Base-by-base conservation (phyloP, 306 rosid genomes). In the Prunus salicina region DNA sequence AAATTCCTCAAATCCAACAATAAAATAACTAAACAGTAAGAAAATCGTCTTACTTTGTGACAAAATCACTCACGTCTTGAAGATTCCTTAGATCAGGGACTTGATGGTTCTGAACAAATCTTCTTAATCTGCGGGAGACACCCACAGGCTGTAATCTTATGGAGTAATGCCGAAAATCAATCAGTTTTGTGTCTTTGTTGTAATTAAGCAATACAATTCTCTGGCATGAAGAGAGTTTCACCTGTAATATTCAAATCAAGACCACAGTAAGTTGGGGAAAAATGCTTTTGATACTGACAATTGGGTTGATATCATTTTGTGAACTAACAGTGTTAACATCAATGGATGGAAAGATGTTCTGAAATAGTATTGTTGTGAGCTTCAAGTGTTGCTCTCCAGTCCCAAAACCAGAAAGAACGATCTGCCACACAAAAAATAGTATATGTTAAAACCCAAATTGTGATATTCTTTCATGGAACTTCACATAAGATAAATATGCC, bases 161-260 rank as follows among this genome's bases (percentile, higher is more conserved):
- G 45, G 99, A 96, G 80, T 92, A 96, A 77, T 96, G 98, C 67
- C 99, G 93, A 77, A 96, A 96, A 79, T 96, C 97, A 84, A 96
- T 84, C 52, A 84, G 87, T 83, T 91, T 91, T 15, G 98, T 92
- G 78, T 92, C 98, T 69, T 89, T 91, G 88, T 96, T 91, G 88
- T 96, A 96, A 78, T 91, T 91, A 79, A 96, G 97, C 73, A 96
- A 85, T 86, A 96, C 85, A 3, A 96, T 89, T 82, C 99, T 96
- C 88, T 96, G 97, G 87, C 99, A 96, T 38, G 98, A 79, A 32
- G 96, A 78, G 71, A 91, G 99, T 60, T 92, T 96, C 76, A 96
- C 97, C 99, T 96, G 86, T 80, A 75, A 73, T 63, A 69, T 77
- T 67, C 46, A 81, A 62, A 68, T 28, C 20, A 65, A 68, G 24